Evolutionary conservation across 2,329 filamentous ascomycete genomes (phyloP).

Genomic region (Penicillium sp.): DNA sequence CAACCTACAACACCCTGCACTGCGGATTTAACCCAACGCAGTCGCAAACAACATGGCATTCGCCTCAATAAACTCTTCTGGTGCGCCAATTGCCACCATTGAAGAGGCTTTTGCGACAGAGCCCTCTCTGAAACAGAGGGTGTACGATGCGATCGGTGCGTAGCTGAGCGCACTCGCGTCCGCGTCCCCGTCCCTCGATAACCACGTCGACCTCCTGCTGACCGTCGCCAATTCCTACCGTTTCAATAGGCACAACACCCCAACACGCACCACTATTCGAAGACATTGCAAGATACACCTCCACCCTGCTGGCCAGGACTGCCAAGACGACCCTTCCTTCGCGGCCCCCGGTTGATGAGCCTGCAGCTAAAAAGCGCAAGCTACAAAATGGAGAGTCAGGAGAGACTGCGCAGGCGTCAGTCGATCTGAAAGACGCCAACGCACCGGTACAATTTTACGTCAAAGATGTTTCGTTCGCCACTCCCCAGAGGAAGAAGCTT

Average conservation of each 20-base stretch:
- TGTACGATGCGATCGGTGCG: slow-evolving; percentile 48
- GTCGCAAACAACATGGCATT: slow-evolving; percentile 39
- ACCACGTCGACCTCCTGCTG: slow-evolving; percentile 12
- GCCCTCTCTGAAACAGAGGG: slow-evolving; percentile 40
- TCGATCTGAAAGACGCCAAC: slow-evolving; percentile 35
- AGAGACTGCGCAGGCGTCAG: slow-evolving; percentile 30
- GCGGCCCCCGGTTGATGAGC: slow-evolving; percentile 31
- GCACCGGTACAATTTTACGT: slow-evolving; percentile 46
- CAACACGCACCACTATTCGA: slow-evolving; percentile 47
- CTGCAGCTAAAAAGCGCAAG: slow-evolving; percentile 53
- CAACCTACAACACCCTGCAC: slow-evolving; percentile 14
- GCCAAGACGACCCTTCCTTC: slow-evolving; percentile 27
- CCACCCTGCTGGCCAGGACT: slow-evolving; percentile 38
- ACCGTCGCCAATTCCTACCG: slow-evolving; percentile 9
- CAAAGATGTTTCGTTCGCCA: slow-evolving; percentile 61
- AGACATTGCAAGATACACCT: slow-evolving; percentile 52
- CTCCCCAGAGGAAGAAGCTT: slow-evolving; percentile 66
- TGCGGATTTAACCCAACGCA: slow-evolving; percentile 17
- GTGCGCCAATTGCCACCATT: slow-evolving; percentile 33
- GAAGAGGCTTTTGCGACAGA: slow-evolving; percentile 45
- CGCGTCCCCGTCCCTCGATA: slow-evolving; percentile 5
- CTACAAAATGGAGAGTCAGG: slow-evolving; percentile 41
- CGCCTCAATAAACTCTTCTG: slow-evolving; percentile 34
- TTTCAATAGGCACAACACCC: slow-evolving; percentile 35
- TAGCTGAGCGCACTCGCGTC: slow-evolving; percentile 17